Evolutionary conservation across 306 rosid species (phyloP), one percentile per base, ranked within the genome.

Genomic region (Gastrolobium bilobum): DNA sequence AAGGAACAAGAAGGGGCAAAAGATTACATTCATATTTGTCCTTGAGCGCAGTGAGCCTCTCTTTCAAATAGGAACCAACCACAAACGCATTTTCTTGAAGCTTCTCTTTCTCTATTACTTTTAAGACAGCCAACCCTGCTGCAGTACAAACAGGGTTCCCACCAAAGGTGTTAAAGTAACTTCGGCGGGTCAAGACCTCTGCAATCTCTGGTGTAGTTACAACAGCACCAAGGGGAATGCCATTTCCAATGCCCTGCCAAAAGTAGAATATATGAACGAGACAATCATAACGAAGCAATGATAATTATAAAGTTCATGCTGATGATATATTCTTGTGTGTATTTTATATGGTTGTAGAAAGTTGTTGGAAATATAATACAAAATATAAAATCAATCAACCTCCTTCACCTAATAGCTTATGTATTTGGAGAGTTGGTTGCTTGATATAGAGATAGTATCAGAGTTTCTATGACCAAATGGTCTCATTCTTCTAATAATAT

Each of bases 201-300:
- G 97, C 93, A 53, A 93, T 81, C 87, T 91, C 97, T 42, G 98
- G 94, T 50, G 98, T 93, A 2, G 97, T 93, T 35, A 93, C 97
- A 39, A 93, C 91, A 14, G 98, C 98, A 66, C 98, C 98, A 33
- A 93, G 94, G 34, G 98, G 98, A 81, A 87, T 84, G 37, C 98
- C 98, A 87, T 93, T 93, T 61, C 98, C 98, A 85, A 91, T 89
- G 63, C 94, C 91, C 98, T 91, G 79, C 42, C 30, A 54, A 38
- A 38, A 66, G 26, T 42, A 42, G 26, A 40, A 38, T 35, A 20
- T 20, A 20, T 42, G 2, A 15, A 37, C 15, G n/a, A 47, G 43
- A 57, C 35, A 61, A 33, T 15, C 9, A 31, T 46, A 56, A 37
- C 65, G 37, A 53, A 38, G 11, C 50, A 42, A 42, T 42, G 38